Percentiles rank a stretch among this genome's conserved stretches.
These are phyloP conservation scores for Intubia oerlemansii DNA, from an alignment of 2,329 filamentous ascomycete genomes.

Conservation along the genomic window DNA sequence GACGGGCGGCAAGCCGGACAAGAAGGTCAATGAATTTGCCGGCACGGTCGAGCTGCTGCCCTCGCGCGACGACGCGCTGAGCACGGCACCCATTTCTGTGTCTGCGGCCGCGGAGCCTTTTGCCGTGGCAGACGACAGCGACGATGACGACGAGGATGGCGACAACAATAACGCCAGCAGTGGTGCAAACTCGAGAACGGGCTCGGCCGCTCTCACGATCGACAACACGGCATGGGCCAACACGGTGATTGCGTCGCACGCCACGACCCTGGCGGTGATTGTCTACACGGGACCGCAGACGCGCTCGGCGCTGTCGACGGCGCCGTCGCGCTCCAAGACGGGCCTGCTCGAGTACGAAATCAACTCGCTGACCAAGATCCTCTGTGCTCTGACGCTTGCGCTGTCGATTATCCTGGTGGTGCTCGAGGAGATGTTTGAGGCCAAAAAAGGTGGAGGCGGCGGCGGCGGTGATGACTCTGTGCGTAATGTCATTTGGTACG, in stretches of 20 bases:
- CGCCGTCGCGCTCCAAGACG: constrained; percentile 78
- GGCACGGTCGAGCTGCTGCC: constrained; percentile 65
- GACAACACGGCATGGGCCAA: constrained; percentile 99
- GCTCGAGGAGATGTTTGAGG: constrained; percentile 53
- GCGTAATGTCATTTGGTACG: constrained; percentile 69
- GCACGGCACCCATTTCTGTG: neutral
- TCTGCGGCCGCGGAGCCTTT: too few relatives aligned
- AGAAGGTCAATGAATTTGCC: constrained; percentile 82
- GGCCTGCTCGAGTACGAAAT: constrained; percentile 90
- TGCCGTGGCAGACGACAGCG: neutral
- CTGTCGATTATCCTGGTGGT: constrained; percentile 79
- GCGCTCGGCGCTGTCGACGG: constrained; percentile 79
- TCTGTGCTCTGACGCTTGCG: constrained; percentile 71
- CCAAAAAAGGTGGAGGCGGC: constrained; percentile 19
- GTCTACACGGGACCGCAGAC: constrained; percentile 92
- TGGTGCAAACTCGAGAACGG: neutral
- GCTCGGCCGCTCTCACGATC: constrained; percentile 58
- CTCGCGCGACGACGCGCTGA: constrained; percentile 24
- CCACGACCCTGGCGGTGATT: constrained; percentile 69
- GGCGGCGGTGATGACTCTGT: constrained; percentile 24
- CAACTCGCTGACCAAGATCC: constrained; percentile 88
- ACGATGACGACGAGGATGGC: neutral
- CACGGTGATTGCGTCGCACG: constrained; percentile 86
- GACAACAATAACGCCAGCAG: constrained; percentile 13
- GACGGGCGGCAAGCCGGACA: constrained; percentile 76